phyloP scores from a whole-genome alignment of 345 rosid species.

The Crucihimalaya himalaica region DNA sequence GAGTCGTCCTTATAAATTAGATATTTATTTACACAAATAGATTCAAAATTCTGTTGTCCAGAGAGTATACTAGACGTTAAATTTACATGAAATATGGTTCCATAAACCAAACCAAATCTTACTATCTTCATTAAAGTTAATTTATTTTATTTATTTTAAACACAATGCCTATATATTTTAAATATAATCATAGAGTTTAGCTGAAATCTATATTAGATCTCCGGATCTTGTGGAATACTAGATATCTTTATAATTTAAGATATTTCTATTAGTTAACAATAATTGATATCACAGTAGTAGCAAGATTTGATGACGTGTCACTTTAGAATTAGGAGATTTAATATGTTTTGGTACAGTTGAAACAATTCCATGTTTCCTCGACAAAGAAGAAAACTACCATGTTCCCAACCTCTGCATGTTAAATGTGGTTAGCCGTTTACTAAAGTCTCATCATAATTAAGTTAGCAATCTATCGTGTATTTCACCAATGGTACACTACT shows the following conservation, averaged over 20 bases:
- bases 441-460: slow-evolving; percentile 8
- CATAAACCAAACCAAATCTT: background rate
- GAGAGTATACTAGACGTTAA: background rate
- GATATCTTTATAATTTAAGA: no score
- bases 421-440: background rate
- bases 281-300: background rate
- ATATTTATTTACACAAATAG: slow-evolving; percentile 7
- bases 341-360: background rate
- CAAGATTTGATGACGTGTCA: background rate
- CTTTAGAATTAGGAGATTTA: background rate
- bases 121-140: background rate
- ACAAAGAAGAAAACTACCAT: background rate
- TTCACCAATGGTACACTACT: background rate
- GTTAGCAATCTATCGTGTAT: slow-evolving; percentile 15
- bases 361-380: slow-evolving; percentile 1
- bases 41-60: slow-evolving; percentile 10
- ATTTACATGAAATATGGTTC: slow-evolving; percentile 9
- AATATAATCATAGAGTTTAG: no score
- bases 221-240: no score
- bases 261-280: no score
- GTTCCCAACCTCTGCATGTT: background rate
- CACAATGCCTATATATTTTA: no score
- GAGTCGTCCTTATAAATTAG: background rate
- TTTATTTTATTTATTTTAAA: no score
- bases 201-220: no score